Base-by-base conservation (phyloP, 2,329 filamentous ascomycete species). In the Tolypocladium amazonense region DNA sequence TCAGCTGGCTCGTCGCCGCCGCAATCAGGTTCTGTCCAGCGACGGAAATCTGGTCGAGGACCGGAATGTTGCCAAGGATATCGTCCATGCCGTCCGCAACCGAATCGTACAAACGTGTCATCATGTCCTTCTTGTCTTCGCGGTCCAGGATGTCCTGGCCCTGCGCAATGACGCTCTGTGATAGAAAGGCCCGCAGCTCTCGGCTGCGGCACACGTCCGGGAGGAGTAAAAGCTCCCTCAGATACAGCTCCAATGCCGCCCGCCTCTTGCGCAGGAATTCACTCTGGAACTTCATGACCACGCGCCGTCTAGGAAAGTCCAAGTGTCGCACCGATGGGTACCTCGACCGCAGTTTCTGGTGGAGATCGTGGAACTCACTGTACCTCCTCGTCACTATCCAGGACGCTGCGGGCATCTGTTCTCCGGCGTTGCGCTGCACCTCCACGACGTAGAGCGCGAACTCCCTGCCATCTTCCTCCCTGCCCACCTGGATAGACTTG, bases 71-170 rank as follows among this genome's bases (percentile, higher is more conserved):
- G 59, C 94, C 94, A 4, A 99, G 79, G 59, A 99, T 95, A 67
- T 99, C 94, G 71, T 99, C 94, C 88, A 99, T 95, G 39, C 95
- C 94, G 70, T 99, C 94, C 0, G 93, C 90, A 27, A 99, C 93
- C 0, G 93, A 97, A 71, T 95, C 95, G 75, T 97, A 99, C 56
- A 99, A 86, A 5, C 94, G 87, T 0, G 90, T 92, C 64, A 99
- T 94, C 72, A 99, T 92, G 70, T 97, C 90, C 71, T 83, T 88
- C 73, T 89, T 89, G 67, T 84, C 84, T 58, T 88, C 84, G 8
- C 78, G 80, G 57, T 81, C 81, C 56, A 84, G 73, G 33, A 80
- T 65, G 58, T 83, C 77, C 59, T 86, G 81, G 23, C 83, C 81
- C 58, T 83, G 82, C 4, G 86, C 83, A 52, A 91, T 86, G 43